phyloP scores from a whole-genome alignment of 192 early-diverging fungal species.

The Funneliformis geosporum region DNA sequence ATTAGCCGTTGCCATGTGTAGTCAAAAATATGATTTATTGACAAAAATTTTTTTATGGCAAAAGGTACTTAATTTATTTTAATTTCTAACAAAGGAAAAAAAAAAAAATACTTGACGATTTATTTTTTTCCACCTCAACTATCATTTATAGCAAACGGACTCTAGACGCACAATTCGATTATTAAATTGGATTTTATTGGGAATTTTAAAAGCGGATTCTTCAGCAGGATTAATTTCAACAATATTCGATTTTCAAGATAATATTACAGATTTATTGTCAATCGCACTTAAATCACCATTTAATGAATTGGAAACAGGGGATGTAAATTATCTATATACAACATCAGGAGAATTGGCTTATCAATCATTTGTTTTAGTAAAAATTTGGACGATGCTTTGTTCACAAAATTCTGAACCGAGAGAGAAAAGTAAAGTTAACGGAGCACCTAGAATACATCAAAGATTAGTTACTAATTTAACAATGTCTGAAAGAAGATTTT shows the following conservation, averaged over 20 bases:
- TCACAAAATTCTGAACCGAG: background rate
- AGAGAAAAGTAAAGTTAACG: constrained; percentile 10
- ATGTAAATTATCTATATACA: constrained; percentile 43
- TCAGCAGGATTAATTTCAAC: constrained; percentile 30
- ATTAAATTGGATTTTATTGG: constrained; percentile 48
- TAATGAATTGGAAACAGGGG: constrained; percentile 36
- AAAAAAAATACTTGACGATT: too few relatives aligned
- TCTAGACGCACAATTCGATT: constrained; percentile 41
- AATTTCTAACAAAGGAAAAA: background rate
- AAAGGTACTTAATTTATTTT: constrained; percentile 34
- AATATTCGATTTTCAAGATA: constrained; percentile 39
- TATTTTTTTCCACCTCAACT: background rate
- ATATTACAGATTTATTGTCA: constrained; percentile 40
- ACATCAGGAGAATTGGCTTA: constrained; percentile 39
- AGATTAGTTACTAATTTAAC: constrained; percentile 19
- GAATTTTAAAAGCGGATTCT: constrained; percentile 27
- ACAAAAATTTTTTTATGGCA: constrained; percentile 37
- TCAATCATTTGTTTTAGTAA: constrained; percentile 45
- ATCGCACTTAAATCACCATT: constrained; percentile 38
- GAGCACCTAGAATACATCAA: constrained; percentile 15
- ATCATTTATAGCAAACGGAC: constrained; percentile 39
- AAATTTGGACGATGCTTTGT: constrained; percentile 45
- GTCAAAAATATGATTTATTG: constrained; percentile 27
- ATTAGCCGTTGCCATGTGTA: constrained; percentile 40
- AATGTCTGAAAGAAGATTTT: constrained; percentile 34